These are phyloP conservation scores for Chalara sp. DNA, from an alignment of 2,329 filamentous ascomycete genomes.

Conservation along the genomic window DNA sequence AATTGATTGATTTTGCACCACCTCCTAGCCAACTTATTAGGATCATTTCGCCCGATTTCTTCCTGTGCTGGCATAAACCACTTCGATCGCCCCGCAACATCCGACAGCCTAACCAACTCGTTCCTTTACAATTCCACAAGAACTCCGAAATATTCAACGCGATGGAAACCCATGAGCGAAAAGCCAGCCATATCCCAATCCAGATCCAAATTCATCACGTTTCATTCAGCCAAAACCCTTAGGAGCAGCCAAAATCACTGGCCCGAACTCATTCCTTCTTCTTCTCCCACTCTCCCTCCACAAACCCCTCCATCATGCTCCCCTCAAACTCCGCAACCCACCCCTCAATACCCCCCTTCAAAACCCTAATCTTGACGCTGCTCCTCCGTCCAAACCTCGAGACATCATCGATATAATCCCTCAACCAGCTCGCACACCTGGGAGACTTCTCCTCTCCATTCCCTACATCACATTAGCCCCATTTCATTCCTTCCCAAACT, in stretches of 20 bases:
- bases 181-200: too few relatives aligned
- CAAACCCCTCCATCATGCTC: constrained; percentile 43
- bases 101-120: too few relatives aligned
- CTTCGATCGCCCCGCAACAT: too few relatives aligned
- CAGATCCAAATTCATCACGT: too few relatives aligned
- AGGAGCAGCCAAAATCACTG: too few relatives aligned
- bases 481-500: background rate
- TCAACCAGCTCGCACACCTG: constrained; percentile 48
- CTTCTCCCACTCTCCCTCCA: constrained; percentile 31
- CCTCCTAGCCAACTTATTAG: background rate
- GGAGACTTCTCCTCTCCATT: constrained; percentile 45
- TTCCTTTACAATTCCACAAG: too few relatives aligned
- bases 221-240: too few relatives aligned
- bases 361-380: constrained; percentile 38
- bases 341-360: constrained; percentile 47
- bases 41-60: background rate
- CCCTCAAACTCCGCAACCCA: constrained; percentile 45
- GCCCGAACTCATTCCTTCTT: constrained; percentile 14
- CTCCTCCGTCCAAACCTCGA: constrained; percentile 31
- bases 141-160: too few relatives aligned
- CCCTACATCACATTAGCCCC: constrained; percentile 28
- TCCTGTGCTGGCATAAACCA: background rate
- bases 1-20: constrained; percentile 5
- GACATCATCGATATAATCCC: constrained; percentile 44
- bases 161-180: too few relatives aligned